Conservation (phyloP, 805 yeast species). For the Yarrowia hollandica region DNA sequence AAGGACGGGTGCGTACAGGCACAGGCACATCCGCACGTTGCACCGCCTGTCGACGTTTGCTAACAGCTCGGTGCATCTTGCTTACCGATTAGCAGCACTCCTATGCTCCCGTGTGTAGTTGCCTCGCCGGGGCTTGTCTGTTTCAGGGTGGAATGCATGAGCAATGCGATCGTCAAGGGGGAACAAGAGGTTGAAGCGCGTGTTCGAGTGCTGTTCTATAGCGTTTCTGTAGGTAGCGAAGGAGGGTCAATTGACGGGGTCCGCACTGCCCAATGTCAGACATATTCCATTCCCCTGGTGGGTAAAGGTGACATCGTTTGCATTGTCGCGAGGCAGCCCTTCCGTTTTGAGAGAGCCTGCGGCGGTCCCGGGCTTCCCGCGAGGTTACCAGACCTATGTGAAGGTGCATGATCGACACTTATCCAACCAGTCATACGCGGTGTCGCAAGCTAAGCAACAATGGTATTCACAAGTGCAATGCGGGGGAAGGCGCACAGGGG, state of each 20-base stretch:
- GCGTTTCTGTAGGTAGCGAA: not conserved
- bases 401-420: constrained; percentile 21
- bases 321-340: not conserved
- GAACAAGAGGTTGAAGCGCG: constrained; percentile 6
- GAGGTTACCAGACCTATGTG: not conserved
- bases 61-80: too few relatives aligned
- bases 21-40: too few relatives aligned
- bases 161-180: constrained; percentile 26
- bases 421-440: constrained; percentile 21
- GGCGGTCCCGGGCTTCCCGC: not conserved
- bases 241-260: too few relatives aligned
- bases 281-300: too few relatives aligned
- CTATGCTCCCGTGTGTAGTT: not conserved
- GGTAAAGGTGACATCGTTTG: too few relatives aligned
- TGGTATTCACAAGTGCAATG: constrained; percentile 4
- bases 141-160: constrained; percentile 26
- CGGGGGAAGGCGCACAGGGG: constrained; percentile 18
- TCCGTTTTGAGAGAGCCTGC: constrained; percentile 2
- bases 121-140: constrained; percentile 21
- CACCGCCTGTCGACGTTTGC: too few relatives aligned
- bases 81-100: constrained; percentile 7
- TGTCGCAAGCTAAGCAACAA: constrained; percentile 20
- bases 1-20: too few relatives aligned
- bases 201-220: not conserved
- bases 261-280: too few relatives aligned